Evolutionary conservation across 257 asterid species (phyloP).

Genomic region (Primulina tabacum): DNA sequence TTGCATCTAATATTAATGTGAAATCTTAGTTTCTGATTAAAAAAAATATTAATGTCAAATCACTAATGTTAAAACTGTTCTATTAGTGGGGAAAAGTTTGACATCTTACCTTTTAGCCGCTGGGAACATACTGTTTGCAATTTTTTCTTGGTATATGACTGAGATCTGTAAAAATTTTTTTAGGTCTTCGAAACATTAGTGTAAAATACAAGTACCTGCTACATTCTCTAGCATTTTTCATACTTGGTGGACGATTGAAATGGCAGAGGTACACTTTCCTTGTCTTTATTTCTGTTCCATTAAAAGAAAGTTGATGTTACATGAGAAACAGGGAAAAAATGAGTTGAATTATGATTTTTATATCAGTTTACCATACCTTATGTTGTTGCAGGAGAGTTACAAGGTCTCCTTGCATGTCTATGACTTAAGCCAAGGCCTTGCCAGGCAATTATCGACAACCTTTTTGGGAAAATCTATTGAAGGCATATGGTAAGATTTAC

Average conservation of each 20-base stretch:
- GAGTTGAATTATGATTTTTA: not conserved
- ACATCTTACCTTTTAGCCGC: not conserved
- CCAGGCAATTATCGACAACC: conserved; percentile 74
- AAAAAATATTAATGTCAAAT: not conserved
- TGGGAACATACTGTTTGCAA: not conserved
- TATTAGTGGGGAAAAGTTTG: not conserved
- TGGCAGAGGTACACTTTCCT: conserved; percentile 50
- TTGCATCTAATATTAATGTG: not conserved
- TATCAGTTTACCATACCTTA: conserved; percentile 1
- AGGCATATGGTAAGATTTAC: conserved; percentile 73
- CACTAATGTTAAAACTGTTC: not conserved
- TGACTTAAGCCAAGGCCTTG: conserved; percentile 94
- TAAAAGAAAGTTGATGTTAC: not conserved
- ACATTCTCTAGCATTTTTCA: conserved; percentile 2
- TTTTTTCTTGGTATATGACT: not conserved
- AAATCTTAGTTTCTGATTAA: too few species aligned
- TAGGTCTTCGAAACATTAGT: conserved; percentile 28
- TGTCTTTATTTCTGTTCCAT: not conserved
- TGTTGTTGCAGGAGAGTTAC: conserved; percentile 65
- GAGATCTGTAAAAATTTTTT: not conserved
- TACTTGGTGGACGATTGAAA: conserved; percentile 28
- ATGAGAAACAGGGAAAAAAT: not conserved
- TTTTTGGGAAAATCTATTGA: conserved; percentile 90
- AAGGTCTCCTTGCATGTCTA: conserved; percentile 79
- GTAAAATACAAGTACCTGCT: conserved; percentile 1